phyloP scores from a whole-genome alignment of 108 stramenopile species.

The Cylindrotheca closterium region DNA sequence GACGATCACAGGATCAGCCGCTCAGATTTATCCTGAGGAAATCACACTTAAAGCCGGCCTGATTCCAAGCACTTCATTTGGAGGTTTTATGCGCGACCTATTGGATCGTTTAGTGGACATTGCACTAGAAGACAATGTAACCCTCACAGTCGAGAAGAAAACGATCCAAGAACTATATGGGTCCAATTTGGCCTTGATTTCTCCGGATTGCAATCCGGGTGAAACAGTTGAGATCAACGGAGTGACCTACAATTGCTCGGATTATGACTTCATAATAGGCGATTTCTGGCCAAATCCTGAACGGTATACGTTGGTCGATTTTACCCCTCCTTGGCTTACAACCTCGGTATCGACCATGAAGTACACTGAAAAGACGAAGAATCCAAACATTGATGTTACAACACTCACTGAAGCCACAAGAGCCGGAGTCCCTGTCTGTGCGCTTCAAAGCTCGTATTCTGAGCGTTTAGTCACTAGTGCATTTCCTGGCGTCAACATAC shows the following conservation, averaged over 20 bases:
- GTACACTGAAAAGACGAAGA: neutral
- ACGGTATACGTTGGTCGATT: neutral
- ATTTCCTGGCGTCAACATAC: neutral
- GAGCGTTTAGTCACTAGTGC: neutral
- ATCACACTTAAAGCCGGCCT: no score
- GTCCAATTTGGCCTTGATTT: neutral
- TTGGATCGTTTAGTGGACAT: conserved; percentile 1
- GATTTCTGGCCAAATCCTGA: conserved; percentile 8
- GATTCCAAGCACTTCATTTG: no score
- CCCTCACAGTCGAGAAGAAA: neutral
- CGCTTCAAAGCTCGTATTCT: neutral
- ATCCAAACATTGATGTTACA: neutral
- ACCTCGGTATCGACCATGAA: conserved; percentile 5
- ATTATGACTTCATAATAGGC: conserved; percentile 14
- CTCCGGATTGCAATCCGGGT: neutral
- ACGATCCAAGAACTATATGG: neutral
- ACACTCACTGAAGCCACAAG: conserved; percentile 7
- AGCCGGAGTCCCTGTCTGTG: neutral
- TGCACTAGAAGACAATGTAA: conserved; percentile 7
- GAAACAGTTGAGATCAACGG: neutral
- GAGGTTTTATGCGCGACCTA: conserved; percentile 7
- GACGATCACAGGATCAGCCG: no score
- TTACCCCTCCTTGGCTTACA: conserved; percentile 10
- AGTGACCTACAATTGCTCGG: conserved; percentile 1
- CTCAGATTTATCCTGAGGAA: no score